phyloP scores from a whole-genome alignment of 768 basidiomycete genomes.

The Mrakia hoshinonis region DNA sequence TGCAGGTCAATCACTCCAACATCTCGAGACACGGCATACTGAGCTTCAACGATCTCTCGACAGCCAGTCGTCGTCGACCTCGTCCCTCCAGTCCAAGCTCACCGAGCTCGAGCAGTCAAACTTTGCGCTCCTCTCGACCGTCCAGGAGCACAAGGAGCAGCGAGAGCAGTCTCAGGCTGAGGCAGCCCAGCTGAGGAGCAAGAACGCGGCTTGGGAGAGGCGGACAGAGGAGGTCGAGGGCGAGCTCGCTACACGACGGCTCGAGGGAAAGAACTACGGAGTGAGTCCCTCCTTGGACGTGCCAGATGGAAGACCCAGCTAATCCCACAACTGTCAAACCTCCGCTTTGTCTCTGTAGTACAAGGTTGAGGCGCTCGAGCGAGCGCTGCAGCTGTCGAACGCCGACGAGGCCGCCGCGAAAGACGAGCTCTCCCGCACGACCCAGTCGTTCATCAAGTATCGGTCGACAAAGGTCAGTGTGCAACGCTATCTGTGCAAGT shows the following conservation, averaged over 20 bases:
- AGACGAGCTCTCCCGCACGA: conserved; percentile 59
- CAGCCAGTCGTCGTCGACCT: background rate
- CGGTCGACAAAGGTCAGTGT: conserved; percentile 43
- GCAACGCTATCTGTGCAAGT: background rate
- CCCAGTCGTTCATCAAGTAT: conserved; percentile 75
- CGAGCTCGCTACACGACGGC: conserved; percentile 61
- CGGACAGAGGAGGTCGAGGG: conserved; percentile 45
- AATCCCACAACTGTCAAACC: conserved; percentile 21
- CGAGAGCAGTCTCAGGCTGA: conserved; percentile 1
- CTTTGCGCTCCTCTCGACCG: conserved; percentile 18
- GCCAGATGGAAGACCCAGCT: conserved; percentile 36
- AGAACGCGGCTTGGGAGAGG: conserved; percentile 19
- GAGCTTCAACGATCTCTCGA: conserved; percentile 17
- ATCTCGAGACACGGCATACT: conserved; percentile 12
- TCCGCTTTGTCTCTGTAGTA: conserved; percentile 49
- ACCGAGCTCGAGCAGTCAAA: conserved; percentile 9
- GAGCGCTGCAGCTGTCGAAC: conserved; percentile 70
- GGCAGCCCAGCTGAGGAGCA: background rate
- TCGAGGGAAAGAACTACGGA: conserved; percentile 57
- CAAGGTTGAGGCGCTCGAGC: conserved; percentile 71
- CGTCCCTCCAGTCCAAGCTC: conserved; percentile 9
- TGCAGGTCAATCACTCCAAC: conserved; percentile 23
- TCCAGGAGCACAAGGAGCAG: conserved; percentile 22
- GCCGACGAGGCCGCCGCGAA: conserved; percentile 65
- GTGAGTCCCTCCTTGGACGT: conserved; percentile 52